Base-by-base conservation (phyloP, 2,329 filamentous ascomycete genomes). In the Pezicula radicicola region DNA sequence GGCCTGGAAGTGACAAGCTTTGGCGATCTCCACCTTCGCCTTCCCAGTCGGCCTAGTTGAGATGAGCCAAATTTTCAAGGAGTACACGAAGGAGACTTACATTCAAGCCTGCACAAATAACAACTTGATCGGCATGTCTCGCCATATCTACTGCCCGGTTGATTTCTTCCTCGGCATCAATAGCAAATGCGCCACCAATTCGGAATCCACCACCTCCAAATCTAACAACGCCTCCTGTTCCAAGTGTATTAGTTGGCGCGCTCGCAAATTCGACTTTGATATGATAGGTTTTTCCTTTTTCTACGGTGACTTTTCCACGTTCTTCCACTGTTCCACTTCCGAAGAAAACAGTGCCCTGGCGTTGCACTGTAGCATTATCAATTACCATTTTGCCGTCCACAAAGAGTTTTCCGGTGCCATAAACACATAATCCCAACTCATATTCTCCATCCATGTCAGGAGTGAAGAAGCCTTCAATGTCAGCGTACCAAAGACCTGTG, bases 21-120 rank as follows among this genome's bases (percentile, higher is more conserved):
- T 85, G 87, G 39, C 91, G 84, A 70, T 96, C 91, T 37, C 81
- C 76, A 30, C 88, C 88, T 71, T 92, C 89, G 0, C 85, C 86
- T 67, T 93, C 89, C 87, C 88, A 93, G 63, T 93, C 88, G 36
- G 80, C 50, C 61, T 64, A 40, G 25, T 25, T 25, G 25, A 25
- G 1, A 25, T 25, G 25, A 25, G 25, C 25, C 25, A 25, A 25
- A 25, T 25, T 1, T 25, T 25, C 6, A 25, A 7, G 25, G 4
- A 6, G 25, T 7, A 6, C 25, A 25, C 25, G 25, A 25, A 25
- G 4, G 4, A 25, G 25, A 51, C 54, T 3, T 27, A 56, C 79
- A 63, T 91, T 91, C 43, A 93, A 77, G 1, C 89, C 89, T 1
- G 84, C 84, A 63, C 88, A 88, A 50, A 93, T 73, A 54, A 94